Conservation (phyloP, 2,329 filamentous ascomycete species). For the Alternaria sp. region DNA sequence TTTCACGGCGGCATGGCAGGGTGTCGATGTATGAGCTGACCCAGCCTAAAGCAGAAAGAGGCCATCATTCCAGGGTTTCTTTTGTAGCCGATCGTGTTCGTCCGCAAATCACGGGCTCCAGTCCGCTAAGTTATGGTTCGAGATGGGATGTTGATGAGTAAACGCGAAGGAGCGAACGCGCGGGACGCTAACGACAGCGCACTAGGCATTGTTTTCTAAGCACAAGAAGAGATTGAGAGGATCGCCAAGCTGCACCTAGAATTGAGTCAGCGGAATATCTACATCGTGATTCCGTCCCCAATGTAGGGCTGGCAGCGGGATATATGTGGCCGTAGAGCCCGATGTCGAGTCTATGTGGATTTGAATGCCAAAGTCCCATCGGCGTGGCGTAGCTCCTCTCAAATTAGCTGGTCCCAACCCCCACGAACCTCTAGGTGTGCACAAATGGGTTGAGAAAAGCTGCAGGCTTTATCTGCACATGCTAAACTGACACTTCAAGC, state of each 20-base stretch:
- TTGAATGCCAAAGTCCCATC: no score
- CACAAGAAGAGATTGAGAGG: neutral
- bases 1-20: slow-evolving; percentile 1
- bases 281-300: neutral
- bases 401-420: no score
- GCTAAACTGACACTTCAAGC: no score
- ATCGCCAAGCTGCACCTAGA: neutral
- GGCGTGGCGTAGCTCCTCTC: no score
- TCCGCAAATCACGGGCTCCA: neutral
- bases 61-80: neutral
- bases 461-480: no score
- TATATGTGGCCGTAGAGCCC: neutral
- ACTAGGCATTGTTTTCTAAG: neutral
- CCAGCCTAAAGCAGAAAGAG: neutral
- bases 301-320: neutral
- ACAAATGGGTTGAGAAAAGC: no score
- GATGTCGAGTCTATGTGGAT: no score
- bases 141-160: neutral
- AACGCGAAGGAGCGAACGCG: neutral
- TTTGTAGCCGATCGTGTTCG: neutral
- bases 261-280: neutral
- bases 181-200: neutral
- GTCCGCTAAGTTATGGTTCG: neutral
- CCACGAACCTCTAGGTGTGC: no score
- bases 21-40: neutral